Conservation (phyloP, 1,139 yeast genomes). For the Wickerhamomyces sp. region DNA sequence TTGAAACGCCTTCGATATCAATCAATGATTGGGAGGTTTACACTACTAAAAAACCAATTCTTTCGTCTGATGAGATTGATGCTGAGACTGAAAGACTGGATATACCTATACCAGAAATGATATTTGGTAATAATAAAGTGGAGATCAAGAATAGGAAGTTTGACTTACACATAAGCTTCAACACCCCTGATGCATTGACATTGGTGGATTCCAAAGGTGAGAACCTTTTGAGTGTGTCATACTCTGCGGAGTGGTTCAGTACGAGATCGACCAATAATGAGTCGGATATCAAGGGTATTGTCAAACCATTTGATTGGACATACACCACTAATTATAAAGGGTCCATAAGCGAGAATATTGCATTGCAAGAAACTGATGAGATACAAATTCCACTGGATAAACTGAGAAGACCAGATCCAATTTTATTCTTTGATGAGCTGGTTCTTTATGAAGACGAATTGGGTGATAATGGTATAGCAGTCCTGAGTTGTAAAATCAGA, state of each 20-base stretch:
- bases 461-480: slow-evolving; percentile 91
- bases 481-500: slow-evolving; percentile 71
- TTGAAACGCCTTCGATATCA: slow-evolving; percentile 61
- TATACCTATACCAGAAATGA: slow-evolving; percentile 95
- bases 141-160: slow-evolving; percentile 36
- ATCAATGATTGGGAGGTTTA: slow-evolving; percentile 72
- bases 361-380: slow-evolving; percentile 22
- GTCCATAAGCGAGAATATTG: slow-evolving; percentile 26
- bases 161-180: slow-evolving; percentile 53
- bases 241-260: slow-evolving; percentile 84
- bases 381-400: slow-evolving; percentile 61
- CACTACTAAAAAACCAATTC: slow-evolving; percentile 71
- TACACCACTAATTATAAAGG: slow-evolving; percentile 81
- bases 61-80: slow-evolving; percentile 72
- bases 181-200: slow-evolving; percentile 77
- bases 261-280: slow-evolving; percentile 42
- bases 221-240: slow-evolving; percentile 63
- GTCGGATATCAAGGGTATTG: slow-evolving; percentile 31
- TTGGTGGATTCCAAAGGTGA: slow-evolving; percentile 49
- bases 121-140: slow-evolving; percentile 85
- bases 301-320: slow-evolving; percentile 95
- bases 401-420: slow-evolving; percentile 75
- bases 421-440: slow-evolving; percentile 82
- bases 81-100: slow-evolving; percentile 48
- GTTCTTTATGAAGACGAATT: slow-evolving; percentile 89